These are phyloP conservation scores for Amauroascus niger DNA, from an alignment of 2,329 filamentous ascomycete species.

Conservation along the genomic window DNA sequence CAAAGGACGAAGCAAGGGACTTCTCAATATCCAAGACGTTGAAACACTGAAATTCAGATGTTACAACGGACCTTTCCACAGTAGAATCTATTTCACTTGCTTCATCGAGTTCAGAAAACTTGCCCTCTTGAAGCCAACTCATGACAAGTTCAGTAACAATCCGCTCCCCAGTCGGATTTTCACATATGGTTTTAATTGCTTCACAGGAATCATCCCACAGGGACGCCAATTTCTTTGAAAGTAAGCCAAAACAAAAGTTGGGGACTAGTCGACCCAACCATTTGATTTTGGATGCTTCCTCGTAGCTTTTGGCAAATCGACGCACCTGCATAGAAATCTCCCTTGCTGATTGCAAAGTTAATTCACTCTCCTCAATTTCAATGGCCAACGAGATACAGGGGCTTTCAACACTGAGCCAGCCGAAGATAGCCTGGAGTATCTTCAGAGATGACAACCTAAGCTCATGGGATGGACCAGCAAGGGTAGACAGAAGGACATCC, in stretches of 20 bases:
- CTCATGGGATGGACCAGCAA: constrained; percentile 64
- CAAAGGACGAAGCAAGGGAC: constrained; percentile 44
- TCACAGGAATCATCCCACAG: constrained; percentile 77
- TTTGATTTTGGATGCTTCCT: constrained; percentile 47
- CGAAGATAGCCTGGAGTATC: constrained; percentile 56
- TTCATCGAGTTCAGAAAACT: background rate
- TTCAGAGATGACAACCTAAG: constrained; percentile 64
- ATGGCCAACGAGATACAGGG: constrained; percentile 51
- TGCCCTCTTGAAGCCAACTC: constrained; percentile 53
- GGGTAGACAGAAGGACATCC: constrained; percentile 58
- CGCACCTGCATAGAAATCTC: constrained; percentile 77
- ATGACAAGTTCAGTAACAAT: constrained; percentile 63
- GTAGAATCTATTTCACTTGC: constrained; percentile 14
- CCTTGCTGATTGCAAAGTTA: constrained; percentile 66
- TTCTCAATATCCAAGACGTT: constrained; percentile 55
- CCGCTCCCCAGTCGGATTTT: constrained; percentile 62
- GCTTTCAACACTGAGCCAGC: constrained; percentile 40
- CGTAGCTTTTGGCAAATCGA: constrained; percentile 59
- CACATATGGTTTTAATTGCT: constrained; percentile 64
- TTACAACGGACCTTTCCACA: constrained; percentile 16
- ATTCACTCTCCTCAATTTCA: constrained; percentile 66
- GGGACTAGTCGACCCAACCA: constrained; percentile 66
- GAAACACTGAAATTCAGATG: constrained; percentile 66
- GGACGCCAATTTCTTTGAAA: constrained; percentile 74
- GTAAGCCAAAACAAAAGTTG: constrained; percentile 75